A percentile compares a stretch with the other conserved stretches of the same genome.
Evolutionary conservation across 805 yeast species (phyloP).

Genomic region (Candida montana): DNA sequence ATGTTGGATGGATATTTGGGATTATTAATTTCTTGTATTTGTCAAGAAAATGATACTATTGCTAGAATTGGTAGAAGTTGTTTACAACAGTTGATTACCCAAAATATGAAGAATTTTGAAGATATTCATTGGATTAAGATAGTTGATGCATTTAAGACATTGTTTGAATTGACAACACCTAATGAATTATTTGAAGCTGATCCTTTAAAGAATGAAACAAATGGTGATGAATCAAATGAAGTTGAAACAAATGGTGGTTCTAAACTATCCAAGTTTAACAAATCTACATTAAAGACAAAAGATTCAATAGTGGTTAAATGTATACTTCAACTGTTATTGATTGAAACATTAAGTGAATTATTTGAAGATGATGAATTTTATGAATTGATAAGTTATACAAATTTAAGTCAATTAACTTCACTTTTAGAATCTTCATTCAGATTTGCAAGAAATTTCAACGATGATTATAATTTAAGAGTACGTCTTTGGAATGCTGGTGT

Average conservation of each 20-base stretch:
- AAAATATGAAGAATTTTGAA: slow-evolving; percentile 62
- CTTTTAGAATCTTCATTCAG: slow-evolving; percentile 64
- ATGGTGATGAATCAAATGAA: slow-evolving; percentile 4
- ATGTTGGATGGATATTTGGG: slow-evolving; percentile 76
- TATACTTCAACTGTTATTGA: slow-evolving; percentile 82
- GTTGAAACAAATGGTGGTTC: slow-evolving; percentile 12
- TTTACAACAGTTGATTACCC: slow-evolving; percentile 70
- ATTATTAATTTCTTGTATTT: slow-evolving; percentile 78
- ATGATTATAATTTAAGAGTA: slow-evolving; percentile 81
- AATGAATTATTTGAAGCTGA: slow-evolving; percentile 64
- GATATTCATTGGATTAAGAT: slow-evolving; percentile 71
- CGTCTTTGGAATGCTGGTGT: slow-evolving; percentile 88
- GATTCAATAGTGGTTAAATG: slow-evolving; percentile 86
- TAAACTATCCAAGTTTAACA: slow-evolving; percentile 1
- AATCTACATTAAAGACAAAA: slow-evolving; percentile 43
- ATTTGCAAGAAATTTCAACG: slow-evolving; percentile 85
- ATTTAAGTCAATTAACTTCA: slow-evolving; percentile 54
- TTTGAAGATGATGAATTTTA: slow-evolving; percentile 69
- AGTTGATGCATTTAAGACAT: slow-evolving; percentile 54
- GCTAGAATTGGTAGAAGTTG: slow-evolving; percentile 93
- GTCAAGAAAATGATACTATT: slow-evolving; percentile 95
- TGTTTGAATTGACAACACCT: slow-evolving; percentile 84
- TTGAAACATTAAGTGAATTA: slow-evolving; percentile 78
- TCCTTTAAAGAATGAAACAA: slow-evolving; percentile 27
- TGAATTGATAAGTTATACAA: slow-evolving; percentile 58